A percentile compares a stretch with the other conserved stretches of the same genome.
phyloP scores from a whole-genome alignment of 2,329 filamentous ascomycete species.

The Lasiodiplodia theobromae region DNA sequence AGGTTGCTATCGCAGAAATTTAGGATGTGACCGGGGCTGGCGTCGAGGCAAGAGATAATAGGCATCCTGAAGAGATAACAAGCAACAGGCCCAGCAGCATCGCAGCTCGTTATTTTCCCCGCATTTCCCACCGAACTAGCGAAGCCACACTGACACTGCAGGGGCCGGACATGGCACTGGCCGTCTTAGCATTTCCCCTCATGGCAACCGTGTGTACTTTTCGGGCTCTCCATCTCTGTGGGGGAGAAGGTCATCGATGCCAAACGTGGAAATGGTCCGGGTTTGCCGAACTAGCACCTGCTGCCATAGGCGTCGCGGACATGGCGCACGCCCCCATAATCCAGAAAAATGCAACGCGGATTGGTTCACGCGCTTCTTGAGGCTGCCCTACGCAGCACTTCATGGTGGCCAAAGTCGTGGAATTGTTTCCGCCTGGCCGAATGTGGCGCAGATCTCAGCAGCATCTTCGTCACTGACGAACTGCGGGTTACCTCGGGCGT shows the following conservation, averaged over 20 bases:
- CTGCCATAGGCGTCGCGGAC: neutral
- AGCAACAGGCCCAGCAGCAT: neutral
- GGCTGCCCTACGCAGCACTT: neutral
- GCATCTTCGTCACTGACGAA: neutral
- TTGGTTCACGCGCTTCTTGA: neutral
- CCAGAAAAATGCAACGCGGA: neutral
- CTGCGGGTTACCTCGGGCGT: neutral
- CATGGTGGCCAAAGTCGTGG: neutral
- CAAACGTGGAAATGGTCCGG: neutral
- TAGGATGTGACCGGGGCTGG: neutral
- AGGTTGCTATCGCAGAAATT: neutral
- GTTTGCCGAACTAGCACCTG: neutral
- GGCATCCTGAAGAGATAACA: conserved; percentile 7
- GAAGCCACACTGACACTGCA: neutral
- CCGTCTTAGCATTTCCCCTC: neutral
- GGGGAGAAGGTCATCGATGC: neutral
- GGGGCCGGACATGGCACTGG: neutral
- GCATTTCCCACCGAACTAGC: neutral
- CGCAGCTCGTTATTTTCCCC: neutral
- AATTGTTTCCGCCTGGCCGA: conserved; percentile 20
- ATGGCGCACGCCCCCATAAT: neutral
- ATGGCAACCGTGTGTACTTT: neutral
- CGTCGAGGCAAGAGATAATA: conserved; percentile 1
- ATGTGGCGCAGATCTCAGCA: conserved; percentile 7
- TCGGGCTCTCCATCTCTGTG: neutral